phyloP scores from a whole-genome alignment of 164 flowering plant species.

The Nelumbo lutea region DNA sequence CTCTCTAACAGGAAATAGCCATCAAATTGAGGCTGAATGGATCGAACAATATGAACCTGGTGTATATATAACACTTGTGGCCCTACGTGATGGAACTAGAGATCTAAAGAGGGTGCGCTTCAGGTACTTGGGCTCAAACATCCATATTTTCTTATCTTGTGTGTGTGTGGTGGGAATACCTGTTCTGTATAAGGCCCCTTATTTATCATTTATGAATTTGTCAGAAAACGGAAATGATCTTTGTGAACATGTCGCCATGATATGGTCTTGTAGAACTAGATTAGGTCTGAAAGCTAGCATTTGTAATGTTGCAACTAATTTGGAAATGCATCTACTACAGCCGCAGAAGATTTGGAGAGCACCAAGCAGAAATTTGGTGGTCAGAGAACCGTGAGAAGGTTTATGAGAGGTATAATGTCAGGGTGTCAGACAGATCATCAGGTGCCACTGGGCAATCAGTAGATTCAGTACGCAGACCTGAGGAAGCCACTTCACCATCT shows the following conservation, averaged over 20 bases:
- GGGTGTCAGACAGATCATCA: conserved; percentile 40
- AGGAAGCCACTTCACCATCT: conserved; percentile 39
- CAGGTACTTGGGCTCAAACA: conserved; percentile 20
- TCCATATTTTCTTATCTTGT: background rate
- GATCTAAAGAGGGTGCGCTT: conserved; percentile 49
- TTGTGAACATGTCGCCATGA: no score
- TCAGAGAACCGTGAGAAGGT: conserved; percentile 50
- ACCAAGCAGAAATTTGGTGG: conserved; percentile 59
- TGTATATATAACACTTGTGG: conserved; percentile 42
- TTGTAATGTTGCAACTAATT: background rate
- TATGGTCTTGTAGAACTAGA: no score
- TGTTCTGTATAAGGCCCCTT: no score
- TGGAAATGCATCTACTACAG: conserved; percentile 18
- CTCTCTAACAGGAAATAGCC: conserved; percentile 6
- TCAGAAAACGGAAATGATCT: no score
- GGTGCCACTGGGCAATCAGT: conserved; percentile 33
- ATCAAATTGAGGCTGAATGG: conserved; percentile 44
- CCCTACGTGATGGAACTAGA: conserved; percentile 39
- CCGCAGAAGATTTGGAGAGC: conserved; percentile 51
- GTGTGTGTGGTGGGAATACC: no score
- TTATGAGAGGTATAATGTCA: conserved; percentile 40
- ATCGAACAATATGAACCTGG: conserved; percentile 46
- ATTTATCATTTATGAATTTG: no score
- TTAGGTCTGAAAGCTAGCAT: no score
- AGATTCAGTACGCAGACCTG: conserved; percentile 42